Conservation (phyloP, 495 filamentous ascomycete genomes). For the Talaromyces liani region DNA sequence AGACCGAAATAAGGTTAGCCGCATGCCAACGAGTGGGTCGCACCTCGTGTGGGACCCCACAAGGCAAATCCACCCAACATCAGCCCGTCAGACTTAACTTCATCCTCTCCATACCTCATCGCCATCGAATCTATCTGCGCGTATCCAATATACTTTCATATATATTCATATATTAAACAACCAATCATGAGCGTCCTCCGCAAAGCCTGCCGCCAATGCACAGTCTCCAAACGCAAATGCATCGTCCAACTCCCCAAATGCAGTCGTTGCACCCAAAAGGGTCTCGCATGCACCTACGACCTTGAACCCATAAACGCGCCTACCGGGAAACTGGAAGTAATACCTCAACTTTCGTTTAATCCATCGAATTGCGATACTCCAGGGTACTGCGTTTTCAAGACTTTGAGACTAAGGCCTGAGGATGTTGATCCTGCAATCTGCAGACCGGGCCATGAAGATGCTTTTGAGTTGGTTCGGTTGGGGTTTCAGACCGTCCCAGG, state of each 20-base stretch:
- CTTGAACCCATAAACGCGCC: background rate
- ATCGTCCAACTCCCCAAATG: constrained; percentile 2
- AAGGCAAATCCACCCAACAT: background rate
- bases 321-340: background rate
- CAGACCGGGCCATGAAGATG: background rate
- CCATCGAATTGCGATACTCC: background rate
- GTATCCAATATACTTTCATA: background rate
- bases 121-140: background rate
- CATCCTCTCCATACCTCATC: background rate
- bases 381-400: constrained; percentile 3
- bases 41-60: background rate
- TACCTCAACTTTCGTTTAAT: background rate
- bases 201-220: constrained; percentile 3
- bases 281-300: background rate
- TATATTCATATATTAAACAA: background rate
- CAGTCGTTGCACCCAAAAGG: constrained; percentile 1
- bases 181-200: background rate
- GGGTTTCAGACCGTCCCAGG: background rate
- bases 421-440: background rate
- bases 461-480: background rate
- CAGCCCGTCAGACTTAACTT: background rate
- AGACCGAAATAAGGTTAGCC: background rate
- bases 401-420: background rate
- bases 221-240: background rate
- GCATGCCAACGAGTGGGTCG: background rate